A percentile compares a stretch with the other conserved stretches of the same genome.
These are phyloP conservation scores for Podospora pseudopauciseta DNA, from an alignment of 495 filamentous ascomycete genomes.

Conservation along the genomic window DNA sequence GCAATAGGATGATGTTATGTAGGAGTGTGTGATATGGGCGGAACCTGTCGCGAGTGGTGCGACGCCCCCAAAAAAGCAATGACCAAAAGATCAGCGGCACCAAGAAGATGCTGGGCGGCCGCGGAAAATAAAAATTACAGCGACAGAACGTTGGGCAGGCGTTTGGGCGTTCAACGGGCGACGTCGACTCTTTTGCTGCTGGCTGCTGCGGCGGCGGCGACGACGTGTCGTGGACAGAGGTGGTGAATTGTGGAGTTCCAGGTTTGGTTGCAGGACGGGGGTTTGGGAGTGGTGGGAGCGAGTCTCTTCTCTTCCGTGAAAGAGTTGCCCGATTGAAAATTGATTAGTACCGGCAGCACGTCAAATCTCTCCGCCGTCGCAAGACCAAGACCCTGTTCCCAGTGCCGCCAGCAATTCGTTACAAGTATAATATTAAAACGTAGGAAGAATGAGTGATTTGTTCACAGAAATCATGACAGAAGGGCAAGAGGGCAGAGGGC, in stretches of 20 bases:
- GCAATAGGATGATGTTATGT: conserved; percentile 3
- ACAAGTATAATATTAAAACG: not conserved
- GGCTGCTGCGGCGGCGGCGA: conserved; percentile 20
- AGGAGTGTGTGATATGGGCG: conserved; percentile 4
- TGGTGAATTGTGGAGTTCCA: conserved; percentile 32
- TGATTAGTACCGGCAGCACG: conserved; percentile 12
- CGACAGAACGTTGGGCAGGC: conserved; percentile 16
- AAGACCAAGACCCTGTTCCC: conserved; percentile 17
- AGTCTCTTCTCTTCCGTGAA: not conserved
- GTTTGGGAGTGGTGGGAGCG: conserved; percentile 23
- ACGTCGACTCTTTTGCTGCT: conserved; percentile 9
- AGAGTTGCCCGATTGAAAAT: conserved; percentile 31
- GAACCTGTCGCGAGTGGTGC: conserved; percentile 10
- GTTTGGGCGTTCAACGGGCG: conserved; percentile 17
- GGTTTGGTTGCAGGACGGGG: conserved; percentile 23
- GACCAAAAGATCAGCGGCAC: not conserved
- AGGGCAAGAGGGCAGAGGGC: not conserved
- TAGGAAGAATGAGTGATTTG: conserved; percentile 2
- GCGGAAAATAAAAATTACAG: not conserved
- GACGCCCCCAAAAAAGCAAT: conserved; percentile 9
- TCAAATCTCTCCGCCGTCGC: conserved; percentile 25
- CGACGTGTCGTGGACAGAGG: conserved; percentile 35
- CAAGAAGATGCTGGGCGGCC: not conserved
- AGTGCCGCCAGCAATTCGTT: not conserved
- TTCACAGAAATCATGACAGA: not conserved